Conservation (phyloP, 169 alveolate species). For the Plasmodium cynomolgi region DNA sequence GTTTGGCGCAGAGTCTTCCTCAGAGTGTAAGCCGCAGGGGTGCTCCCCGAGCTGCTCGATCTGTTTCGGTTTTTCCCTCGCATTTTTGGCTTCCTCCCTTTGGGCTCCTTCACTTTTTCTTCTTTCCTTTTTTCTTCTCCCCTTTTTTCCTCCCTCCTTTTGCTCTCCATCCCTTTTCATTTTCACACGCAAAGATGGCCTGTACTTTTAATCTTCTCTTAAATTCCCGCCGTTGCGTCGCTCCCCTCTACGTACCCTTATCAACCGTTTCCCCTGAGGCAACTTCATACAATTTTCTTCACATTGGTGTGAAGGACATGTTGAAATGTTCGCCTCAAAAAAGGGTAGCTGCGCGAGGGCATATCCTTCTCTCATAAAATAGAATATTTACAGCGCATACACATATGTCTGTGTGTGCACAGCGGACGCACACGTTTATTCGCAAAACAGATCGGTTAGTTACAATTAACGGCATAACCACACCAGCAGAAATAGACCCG, state of each 20-base stretch:
- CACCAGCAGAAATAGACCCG: not conserved
- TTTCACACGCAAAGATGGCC: not conserved
- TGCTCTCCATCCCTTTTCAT: not conserved
- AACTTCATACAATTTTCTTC: not conserved
- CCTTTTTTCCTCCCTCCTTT: not conserved
- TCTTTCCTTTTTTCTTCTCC: not conserved
- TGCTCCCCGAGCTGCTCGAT: not conserved
- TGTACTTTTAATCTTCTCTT: not conserved
- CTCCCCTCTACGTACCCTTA: not conserved
- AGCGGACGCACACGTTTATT: not conserved
- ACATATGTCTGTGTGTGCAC: not conserved
- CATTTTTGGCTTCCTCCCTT: not conserved
- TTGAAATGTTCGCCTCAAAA: not conserved
- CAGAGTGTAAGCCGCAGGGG: not conserved
- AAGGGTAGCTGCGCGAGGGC: not conserved
- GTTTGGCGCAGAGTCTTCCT: not conserved
- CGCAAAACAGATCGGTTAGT: not conserved
- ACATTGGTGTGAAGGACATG: not conserved
- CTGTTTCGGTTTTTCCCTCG: not conserved
- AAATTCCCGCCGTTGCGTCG: not conserved
- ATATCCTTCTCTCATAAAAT: not conserved
- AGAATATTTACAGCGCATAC: not conserved
- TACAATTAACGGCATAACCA: not conserved
- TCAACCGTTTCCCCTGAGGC: not conserved
- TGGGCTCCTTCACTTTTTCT: not conserved